Base-by-base conservation (phyloP, 371 early-diverging fungal genomes). In the Sporodiniella umbellata region DNA sequence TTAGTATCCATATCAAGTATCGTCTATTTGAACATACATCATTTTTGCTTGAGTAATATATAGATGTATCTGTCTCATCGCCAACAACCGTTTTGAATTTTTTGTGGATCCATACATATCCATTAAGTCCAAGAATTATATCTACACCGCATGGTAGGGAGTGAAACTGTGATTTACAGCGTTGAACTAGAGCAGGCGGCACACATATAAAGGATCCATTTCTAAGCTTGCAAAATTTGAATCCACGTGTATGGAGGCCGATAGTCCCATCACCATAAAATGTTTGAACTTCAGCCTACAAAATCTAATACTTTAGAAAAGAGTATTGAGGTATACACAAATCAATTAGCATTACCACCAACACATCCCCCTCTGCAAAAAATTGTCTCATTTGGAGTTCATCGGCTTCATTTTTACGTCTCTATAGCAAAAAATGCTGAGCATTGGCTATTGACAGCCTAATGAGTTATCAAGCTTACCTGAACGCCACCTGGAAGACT, bases 371-470 rank as follows among this genome's bases (percentile, higher is more conserved):
- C 51, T 98, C 96, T 33, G 88, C 74, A 72, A 98, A 96, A 64
- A 94, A 97, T 22, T 82, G 81, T 45, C 96, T 84, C 99, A 99
- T 99, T 64, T 94, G 93, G 51, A 99, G 84, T 67, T 99, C 99
- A 74, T 99, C 99, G 0, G 90, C 85, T 67, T 99, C 99, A 33
- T 89, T 89, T 79, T 98, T 98, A 67, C 99, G 85, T 57, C 99
- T 78, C 85, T 90, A 68, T 0, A 28, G 33, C 11, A 19, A n/a
- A 0, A 33, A 12, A 12, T 22, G 15, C 2, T 18, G 1, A 24
- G 22, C 15, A 24, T 17, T 2, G 15, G 3, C 4, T 49, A 3
- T 38, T 15, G 12, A 12, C 12, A 21, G 7, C 22, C 10, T 25
- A 37, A 42, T 11, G 17, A n/a, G n/a, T 0, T 42, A 5, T n/a